Evolutionary conservation across 495 filamentous ascomycete genomes (phyloP).

Genomic region (Ascobolus immersus): DNA sequence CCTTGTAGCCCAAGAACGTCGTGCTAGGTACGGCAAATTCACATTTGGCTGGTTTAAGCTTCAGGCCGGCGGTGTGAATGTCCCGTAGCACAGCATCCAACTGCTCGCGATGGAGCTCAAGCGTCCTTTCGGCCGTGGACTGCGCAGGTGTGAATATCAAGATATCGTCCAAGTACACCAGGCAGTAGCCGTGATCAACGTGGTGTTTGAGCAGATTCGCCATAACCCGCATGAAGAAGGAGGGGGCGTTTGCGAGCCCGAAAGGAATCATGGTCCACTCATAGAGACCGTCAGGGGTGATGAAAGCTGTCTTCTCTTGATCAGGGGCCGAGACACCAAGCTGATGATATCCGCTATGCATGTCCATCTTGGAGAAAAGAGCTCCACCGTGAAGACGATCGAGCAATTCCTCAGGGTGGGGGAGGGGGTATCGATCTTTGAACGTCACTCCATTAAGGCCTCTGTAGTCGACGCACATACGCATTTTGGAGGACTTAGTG

Average conservation of each 20-base stretch:
- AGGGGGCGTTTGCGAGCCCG: constrained; percentile 7
- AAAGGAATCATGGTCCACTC: constrained; percentile 7
- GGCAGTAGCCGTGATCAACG: neutral
- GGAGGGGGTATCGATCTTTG: constrained; percentile 23
- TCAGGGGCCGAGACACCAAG: constrained; percentile 12
- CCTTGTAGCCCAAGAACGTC: too few species aligned
- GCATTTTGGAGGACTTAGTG: too few species aligned
- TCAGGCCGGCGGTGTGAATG: too few species aligned
- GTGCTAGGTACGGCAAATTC: too few species aligned
- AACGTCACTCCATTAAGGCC: constrained; percentile 20
- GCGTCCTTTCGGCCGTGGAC: too few species aligned
- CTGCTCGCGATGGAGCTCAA: too few species aligned
- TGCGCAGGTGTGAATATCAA: too few species aligned
- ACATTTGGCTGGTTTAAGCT: too few species aligned
- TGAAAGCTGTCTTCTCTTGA: constrained; percentile 17
- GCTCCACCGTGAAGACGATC: constrained; percentile 11
- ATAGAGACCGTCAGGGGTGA: neutral
- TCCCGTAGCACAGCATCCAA: too few species aligned
- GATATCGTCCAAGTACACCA: constrained; percentile 1
- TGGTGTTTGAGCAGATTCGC: constrained; percentile 11
- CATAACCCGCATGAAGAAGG: constrained; percentile 15
- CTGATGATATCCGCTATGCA: constrained; percentile 1
- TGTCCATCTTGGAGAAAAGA: constrained; percentile 3
- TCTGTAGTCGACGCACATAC: constrained; percentile 23
- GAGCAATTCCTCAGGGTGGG: constrained; percentile 22